A percentile compares a stretch with the other conserved stretches of the same genome.
phyloP scores from a whole-genome alignment of 1,284 basidiomycete species.

The Thelephora terrestris region DNA sequence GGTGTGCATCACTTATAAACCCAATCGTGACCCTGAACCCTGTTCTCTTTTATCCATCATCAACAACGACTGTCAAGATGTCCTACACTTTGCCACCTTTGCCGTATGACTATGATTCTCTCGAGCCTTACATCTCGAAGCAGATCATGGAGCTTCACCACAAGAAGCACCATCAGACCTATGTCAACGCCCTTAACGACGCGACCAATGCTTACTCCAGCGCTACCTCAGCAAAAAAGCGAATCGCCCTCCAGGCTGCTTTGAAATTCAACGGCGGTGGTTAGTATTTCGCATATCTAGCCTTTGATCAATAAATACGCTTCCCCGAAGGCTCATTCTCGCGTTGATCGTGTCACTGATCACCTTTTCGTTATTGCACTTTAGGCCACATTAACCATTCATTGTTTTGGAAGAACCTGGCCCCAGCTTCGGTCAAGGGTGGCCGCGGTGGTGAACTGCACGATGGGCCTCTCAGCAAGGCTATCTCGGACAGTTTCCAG shows the following conservation, averaged over 20 bases:
- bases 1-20: too few species aligned
- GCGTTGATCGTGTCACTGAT: background rate
- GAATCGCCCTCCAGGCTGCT: constrained; percentile 66
- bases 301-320: background rate
- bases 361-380: background rate
- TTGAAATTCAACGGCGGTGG: constrained; percentile 66
- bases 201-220: constrained; percentile 68
- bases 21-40: background rate
- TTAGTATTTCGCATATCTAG: constrained; percentile 15
- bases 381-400: constrained; percentile 84
- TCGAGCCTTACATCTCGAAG: constrained; percentile 77
- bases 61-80: background rate
- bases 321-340: background rate
- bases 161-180: constrained; percentile 79
- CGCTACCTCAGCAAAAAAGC: constrained; percentile 57
- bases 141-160: constrained; percentile 85
- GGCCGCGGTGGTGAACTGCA: constrained; percentile 49
- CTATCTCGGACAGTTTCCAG: constrained; percentile 64
- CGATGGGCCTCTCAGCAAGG: constrained; percentile 58
- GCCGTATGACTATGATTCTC: constrained; percentile 28
- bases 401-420: constrained; percentile 90
- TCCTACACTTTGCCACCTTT: background rate
- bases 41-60: background rate
- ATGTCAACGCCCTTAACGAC: constrained; percentile 65
- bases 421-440: constrained; percentile 34